phyloP scores from a whole-genome alignment of 495 filamentous ascomycete genomes.

The Neurospora sp. region DNA sequence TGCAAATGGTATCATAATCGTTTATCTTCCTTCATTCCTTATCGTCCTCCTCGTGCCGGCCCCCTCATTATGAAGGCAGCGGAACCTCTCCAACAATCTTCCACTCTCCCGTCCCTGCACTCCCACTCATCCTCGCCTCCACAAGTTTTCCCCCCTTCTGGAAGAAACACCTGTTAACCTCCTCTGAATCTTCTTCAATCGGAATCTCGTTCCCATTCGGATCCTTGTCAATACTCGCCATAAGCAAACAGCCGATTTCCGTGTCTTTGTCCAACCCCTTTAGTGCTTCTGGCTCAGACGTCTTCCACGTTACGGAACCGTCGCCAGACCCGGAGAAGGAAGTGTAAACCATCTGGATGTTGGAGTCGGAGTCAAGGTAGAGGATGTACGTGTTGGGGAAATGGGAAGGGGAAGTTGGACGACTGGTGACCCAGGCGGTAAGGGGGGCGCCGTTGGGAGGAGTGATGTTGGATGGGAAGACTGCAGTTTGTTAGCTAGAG shows the following conservation, averaged over 20 bases:
- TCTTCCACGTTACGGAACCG: not conserved
- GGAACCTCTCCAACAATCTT: not conserved
- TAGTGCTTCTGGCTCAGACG: not conserved
- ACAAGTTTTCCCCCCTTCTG: not conserved
- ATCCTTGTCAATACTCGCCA: not conserved
- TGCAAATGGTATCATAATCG: too few relatives aligned
- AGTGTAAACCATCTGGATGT: not conserved
- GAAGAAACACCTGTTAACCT: not conserved
- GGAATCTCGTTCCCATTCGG: not conserved
- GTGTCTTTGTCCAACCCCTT: not conserved
- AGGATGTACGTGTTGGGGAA: not conserved
- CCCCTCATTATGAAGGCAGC: not conserved
- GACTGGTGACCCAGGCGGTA: not conserved
- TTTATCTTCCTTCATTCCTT: too few relatives aligned
- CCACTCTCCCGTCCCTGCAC: not conserved
- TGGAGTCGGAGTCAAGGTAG: not conserved
- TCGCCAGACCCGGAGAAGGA: not conserved
- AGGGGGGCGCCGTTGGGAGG: not conserved
- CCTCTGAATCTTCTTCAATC: not conserved
- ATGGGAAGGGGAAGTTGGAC: not conserved
- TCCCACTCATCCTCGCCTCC: not conserved
- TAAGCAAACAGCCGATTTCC: not conserved
- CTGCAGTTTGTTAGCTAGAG: not conserved
- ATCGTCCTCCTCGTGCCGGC: too few relatives aligned
- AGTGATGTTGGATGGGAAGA: not conserved